phyloP scores from a whole-genome alignment of 805 yeast species.

The Tetrapisispora fleetii region DNA sequence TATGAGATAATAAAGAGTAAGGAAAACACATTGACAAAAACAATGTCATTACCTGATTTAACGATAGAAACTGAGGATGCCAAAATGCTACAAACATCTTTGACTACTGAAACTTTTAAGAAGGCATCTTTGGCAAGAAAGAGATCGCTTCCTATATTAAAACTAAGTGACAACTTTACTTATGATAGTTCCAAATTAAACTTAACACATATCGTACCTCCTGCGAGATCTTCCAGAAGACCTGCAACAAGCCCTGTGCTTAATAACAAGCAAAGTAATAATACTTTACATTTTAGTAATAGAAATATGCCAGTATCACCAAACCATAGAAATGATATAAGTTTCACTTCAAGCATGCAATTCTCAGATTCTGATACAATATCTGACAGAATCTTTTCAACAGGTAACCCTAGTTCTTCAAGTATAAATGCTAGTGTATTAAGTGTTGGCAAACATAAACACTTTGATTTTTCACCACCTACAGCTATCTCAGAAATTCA shows the following conservation, averaged over 20 bases:
- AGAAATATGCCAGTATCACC: background rate
- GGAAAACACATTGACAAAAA: background rate
- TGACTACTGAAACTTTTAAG: background rate
- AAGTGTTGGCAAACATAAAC: background rate
- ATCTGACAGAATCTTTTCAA: slow-evolving; percentile 1
- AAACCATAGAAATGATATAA: background rate
- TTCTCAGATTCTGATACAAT: background rate
- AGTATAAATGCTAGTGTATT: background rate
- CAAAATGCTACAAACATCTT: background rate
- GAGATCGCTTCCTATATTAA: background rate
- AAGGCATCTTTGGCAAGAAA: background rate
- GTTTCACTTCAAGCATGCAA: background rate
- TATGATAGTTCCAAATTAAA: background rate
- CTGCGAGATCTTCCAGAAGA: slow-evolving; percentile 1
- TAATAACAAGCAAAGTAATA: background rate
- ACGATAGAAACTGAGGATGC: background rate
- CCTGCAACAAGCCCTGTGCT: background rate
- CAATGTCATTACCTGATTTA: background rate
- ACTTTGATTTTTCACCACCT: background rate
- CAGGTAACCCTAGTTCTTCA: background rate
- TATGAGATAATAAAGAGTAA: background rate
- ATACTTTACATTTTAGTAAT: background rate
- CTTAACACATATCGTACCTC: background rate
- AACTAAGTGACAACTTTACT: background rate
- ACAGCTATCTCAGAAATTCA: background rate